Base-by-base conservation (phyloP, 257 asterid species). In the Eucommia ulmoides region DNA sequence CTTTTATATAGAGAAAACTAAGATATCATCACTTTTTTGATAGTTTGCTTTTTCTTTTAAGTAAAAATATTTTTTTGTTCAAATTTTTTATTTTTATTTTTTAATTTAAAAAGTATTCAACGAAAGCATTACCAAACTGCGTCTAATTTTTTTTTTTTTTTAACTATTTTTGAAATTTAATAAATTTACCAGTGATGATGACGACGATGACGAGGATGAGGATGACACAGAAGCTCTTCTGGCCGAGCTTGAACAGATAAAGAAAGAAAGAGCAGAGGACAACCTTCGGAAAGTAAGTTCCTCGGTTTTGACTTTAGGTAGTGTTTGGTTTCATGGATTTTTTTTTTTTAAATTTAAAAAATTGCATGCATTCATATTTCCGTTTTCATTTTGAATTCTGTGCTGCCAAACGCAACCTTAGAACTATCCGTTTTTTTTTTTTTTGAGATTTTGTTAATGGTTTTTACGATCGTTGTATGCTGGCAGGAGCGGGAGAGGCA, bases 191-290 rank as follows among this genome's bases (percentile, higher is more conserved):
- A 78, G 81, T 53, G 75, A 42, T 15, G 48, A 74, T 0, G 82
- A 77, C 3, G 91, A 72, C 0, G 93, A 73, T 0, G 86, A 80
- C 0, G 80, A 70, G 11, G 85, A 77, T 12, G 96, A 75, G 49
- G 94, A 91, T 62, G 99, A 83, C 53, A 82, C 76, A 50, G 96
- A 86, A 71, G 94, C 96, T 62, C 94, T 85, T 50, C 20, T 89
- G 71, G 92, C 89, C 24, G 98, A 85, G 69, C 96, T 91, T 59
- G 95, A 81, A 57, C 94, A 83, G 45, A 55, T 91, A 57, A 91
- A 75, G 75, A 86, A 77, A 67, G 99, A 91, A 48, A 86, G 79
- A 53, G 84, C 94, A 8, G 99, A 91, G 66, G 94, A 79, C 68
- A 83, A 79, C 64, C 75, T 80, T 22, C 72, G 79, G 2, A 84